Conservation (phyloP, 2,329 filamentous ascomycete genomes). For the Cladosporium oxysporum region DNA sequence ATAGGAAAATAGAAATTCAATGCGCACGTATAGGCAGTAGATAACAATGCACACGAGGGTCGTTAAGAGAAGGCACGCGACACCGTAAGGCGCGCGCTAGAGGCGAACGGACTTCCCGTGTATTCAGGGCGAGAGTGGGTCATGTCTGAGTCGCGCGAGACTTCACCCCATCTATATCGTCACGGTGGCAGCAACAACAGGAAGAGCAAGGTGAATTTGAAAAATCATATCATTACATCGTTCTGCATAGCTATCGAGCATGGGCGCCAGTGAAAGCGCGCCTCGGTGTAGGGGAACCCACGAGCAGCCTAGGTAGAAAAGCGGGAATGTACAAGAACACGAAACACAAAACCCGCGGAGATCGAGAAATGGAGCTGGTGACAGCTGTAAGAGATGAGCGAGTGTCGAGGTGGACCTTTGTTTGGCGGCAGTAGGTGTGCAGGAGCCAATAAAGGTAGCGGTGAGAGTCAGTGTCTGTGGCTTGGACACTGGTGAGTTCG, state of each 20-base stretch:
- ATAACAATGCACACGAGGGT: not conserved
- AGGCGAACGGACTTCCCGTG: constrained; percentile 15
- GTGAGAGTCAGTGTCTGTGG: not conserved
- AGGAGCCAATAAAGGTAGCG: not conserved
- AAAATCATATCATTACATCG: constrained; percentile 18
- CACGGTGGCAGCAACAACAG: not conserved
- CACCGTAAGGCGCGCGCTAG: constrained; percentile 13
- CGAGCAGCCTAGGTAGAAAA: not conserved
- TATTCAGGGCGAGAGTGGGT: constrained; percentile 16
- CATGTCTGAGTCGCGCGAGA: constrained; percentile 15
- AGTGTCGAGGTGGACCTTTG: not conserved
- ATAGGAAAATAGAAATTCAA: not conserved
- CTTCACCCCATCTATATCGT: constrained; percentile 10
- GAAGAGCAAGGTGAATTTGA: not conserved
- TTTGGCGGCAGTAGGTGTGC: not conserved
- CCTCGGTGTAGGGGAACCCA: not conserved
- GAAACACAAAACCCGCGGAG: not conserved
- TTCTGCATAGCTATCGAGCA: constrained; percentile 15
- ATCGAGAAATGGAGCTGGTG: not conserved
- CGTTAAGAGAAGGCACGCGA: constrained; percentile 8
- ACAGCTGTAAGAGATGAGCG: not conserved
- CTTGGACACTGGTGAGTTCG: not conserved
- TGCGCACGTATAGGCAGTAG: not conserved
- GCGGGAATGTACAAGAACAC: constrained; percentile 2
- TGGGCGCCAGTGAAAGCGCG: not conserved